phyloP scores from a whole-genome alignment of 768 basidiomycete species.

The Boletus reticulatus region DNA sequence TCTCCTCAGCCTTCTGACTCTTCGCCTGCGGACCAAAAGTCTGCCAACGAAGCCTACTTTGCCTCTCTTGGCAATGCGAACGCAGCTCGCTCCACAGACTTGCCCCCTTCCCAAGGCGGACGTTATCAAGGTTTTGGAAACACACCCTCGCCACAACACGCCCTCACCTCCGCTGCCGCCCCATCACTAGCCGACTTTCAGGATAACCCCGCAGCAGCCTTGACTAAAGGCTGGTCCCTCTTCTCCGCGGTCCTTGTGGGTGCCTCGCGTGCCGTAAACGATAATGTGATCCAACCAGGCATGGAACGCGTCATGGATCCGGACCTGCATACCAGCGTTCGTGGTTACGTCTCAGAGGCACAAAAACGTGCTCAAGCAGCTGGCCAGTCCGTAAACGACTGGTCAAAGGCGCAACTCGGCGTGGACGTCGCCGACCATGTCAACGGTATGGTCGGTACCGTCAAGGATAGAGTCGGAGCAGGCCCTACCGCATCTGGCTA shows the following conservation, averaged over 20 bases:
- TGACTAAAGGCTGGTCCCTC: constrained; percentile 96
- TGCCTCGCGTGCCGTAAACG: constrained; percentile 75
- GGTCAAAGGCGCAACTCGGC: constrained; percentile 75
- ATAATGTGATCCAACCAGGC: constrained; percentile 89
- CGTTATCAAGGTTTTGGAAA: constrained; percentile 92
- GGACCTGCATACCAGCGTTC: constrained; percentile 68
- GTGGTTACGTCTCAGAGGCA: constrained; percentile 69
- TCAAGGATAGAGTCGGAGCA: constrained; percentile 54
- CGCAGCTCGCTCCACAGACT: constrained; percentile 66
- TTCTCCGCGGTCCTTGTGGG: constrained; percentile 82
- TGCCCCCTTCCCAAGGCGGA: constrained; percentile 93
- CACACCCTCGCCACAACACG: constrained; percentile 69
- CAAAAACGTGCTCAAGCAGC: constrained; percentile 60
- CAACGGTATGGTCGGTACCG: constrained; percentile 63
- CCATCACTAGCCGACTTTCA: constrained; percentile 82
- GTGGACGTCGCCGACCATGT: constrained; percentile 84
- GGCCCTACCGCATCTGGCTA: constrained; percentile 56
- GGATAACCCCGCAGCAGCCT: constrained; percentile 78
- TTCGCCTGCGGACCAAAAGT: constrained; percentile 53
- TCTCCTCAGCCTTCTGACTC: constrained; percentile 16
- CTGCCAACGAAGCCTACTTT: constrained; percentile 87
- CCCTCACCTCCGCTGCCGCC: constrained; percentile 74
- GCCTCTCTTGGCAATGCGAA: constrained; percentile 82
- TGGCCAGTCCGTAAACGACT: constrained; percentile 68
- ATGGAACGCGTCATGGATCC: constrained; percentile 82